A percentile compares a stretch with the other conserved stretches of the same genome.
Evolutionary conservation across 2,329 filamentous ascomycete genomes (phyloP).

Genomic region (Ophiostoma montium): DNA sequence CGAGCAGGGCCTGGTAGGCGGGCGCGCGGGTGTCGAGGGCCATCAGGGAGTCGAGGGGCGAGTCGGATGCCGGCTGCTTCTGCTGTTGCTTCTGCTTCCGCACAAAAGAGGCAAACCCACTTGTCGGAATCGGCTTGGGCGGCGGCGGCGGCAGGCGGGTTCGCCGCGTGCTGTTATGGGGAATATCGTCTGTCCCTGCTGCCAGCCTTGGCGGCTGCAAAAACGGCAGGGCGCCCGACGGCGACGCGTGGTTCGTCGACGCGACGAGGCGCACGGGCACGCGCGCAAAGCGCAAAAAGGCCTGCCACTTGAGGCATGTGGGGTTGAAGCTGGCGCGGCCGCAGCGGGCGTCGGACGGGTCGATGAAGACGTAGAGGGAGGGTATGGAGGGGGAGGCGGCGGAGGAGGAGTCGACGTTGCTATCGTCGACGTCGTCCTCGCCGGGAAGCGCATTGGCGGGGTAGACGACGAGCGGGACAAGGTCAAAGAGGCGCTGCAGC

Average conservation of each 20-base stretch:
- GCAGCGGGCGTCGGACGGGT: slow-evolving; percentile 41
- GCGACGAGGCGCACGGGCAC: slow-evolving; percentile 52
- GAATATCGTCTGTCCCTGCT: no score
- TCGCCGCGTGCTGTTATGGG: no score
- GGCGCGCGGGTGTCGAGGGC: slow-evolving; percentile 38
- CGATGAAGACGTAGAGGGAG: slow-evolving; percentile 65
- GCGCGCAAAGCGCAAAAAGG: slow-evolving; percentile 65
- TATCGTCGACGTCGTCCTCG: slow-evolving; percentile 14
- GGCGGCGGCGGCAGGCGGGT: slow-evolving; percentile 12
- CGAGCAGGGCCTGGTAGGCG: slow-evolving; percentile 65
- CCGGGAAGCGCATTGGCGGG: slow-evolving; percentile 60
- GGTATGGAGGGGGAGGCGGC: slow-evolving; percentile 22
- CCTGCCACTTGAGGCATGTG: slow-evolving; percentile 92
- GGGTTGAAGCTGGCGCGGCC: slow-evolving; percentile 76
- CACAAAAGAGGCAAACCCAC: slow-evolving; percentile 15
- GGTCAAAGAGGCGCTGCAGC: slow-evolving; percentile 70
- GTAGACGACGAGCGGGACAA: slow-evolving; percentile 67
- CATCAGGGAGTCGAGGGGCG: slow-evolving; percentile 1
- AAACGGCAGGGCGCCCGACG: slow-evolving; percentile 77
- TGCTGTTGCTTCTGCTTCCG: slow-evolving; percentile 1
- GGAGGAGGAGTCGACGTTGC: slow-evolving; percentile 13
- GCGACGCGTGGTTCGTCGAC: slow-evolving; percentile 88
- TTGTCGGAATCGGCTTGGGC: slow-evolving; percentile 15
- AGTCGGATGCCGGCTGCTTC: background rate
- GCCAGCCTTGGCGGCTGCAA: slow-evolving; percentile 44